Evolutionary conservation across 2,329 filamentous ascomycete genomes (phyloP).

Genomic region (Acephala macrosclerotiorum): DNA sequence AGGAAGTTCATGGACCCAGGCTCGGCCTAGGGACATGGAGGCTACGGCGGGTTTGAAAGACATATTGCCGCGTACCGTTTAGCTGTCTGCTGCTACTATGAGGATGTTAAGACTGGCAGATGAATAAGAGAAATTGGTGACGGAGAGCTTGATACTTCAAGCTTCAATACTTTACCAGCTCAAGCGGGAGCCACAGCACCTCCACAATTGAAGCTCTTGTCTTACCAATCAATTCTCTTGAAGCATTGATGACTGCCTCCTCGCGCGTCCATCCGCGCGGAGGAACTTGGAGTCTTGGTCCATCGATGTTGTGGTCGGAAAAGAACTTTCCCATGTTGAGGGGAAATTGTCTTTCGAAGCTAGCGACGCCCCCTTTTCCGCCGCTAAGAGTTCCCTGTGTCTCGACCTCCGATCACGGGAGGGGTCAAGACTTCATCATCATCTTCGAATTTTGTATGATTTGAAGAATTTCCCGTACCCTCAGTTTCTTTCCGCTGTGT

Average conservation of each 20-base stretch:
- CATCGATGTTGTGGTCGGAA: constrained; percentile 17
- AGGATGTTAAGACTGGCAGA: not conserved
- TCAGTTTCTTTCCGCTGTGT: not conserved
- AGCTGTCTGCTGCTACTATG: not conserved
- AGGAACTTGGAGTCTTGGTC: not conserved
- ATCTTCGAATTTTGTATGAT: not conserved
- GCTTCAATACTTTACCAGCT: not conserved
- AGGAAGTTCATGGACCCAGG: constrained; percentile 70
- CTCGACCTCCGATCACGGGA: not conserved
- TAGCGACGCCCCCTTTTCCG: not conserved
- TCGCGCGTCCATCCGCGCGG: not conserved
- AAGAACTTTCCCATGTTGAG: constrained; percentile 19
- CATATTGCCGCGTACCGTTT: constrained; percentile 8
- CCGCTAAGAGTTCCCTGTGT: not conserved
- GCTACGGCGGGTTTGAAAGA: constrained; percentile 70
- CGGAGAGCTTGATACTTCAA: not conserved
- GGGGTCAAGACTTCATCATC: not conserved
- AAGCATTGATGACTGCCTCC: not conserved
- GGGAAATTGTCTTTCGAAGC: constrained; percentile 9
- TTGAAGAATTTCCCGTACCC: not conserved
- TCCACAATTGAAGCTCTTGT: not conserved
- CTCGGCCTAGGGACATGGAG: constrained; percentile 79
- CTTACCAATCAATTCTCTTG: not conserved
- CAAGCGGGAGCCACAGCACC: not conserved
- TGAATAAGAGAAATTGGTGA: constrained; percentile 2